Conservation (phyloP, 2,329 filamentous ascomycete genomes). For the Dendrostoma leiphaemia region DNA sequence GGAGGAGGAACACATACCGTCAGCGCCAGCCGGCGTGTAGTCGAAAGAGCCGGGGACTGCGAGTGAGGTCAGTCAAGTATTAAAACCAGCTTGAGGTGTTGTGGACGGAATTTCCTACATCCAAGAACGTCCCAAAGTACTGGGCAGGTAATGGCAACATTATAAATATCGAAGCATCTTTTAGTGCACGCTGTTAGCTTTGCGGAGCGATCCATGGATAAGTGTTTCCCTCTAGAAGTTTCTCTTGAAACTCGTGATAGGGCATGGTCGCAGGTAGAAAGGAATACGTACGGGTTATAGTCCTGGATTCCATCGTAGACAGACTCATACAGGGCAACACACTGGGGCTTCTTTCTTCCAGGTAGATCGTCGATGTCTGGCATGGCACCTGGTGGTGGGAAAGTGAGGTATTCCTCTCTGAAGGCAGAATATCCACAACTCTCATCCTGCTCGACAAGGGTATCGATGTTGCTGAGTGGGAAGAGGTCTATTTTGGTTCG, state of each 20-base stretch:
- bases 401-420: conserved; percentile 60
- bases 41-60: conserved; percentile 56
- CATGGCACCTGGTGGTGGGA: conserved; percentile 63
- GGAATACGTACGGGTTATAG: conserved; percentile 71
- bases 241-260: too few species aligned
- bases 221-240: too few species aligned
- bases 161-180: conserved; percentile 81
- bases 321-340: conserved; percentile 54
- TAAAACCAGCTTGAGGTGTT: not conserved
- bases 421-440: conserved; percentile 63
- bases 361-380: conserved; percentile 43
- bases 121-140: conserved; percentile 66
- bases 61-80: not conserved
- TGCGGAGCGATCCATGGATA: too few species aligned
- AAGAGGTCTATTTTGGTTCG: conserved; percentile 42
- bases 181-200: too few species aligned
- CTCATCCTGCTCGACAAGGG: conserved; percentile 46
- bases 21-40: conserved; percentile 62
- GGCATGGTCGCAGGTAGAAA: too few species aligned
- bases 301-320: conserved; percentile 51
- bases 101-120: conserved; percentile 26
- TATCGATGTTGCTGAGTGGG: conserved; percentile 60
- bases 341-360: conserved; percentile 40
- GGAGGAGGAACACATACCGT: conserved; percentile 20
- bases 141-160: conserved; percentile 71